These are phyloP conservation scores for Microbotryum saponariae DNA, from an alignment of 1,284 basidiomycete genomes.

Conservation along the genomic window DNA sequence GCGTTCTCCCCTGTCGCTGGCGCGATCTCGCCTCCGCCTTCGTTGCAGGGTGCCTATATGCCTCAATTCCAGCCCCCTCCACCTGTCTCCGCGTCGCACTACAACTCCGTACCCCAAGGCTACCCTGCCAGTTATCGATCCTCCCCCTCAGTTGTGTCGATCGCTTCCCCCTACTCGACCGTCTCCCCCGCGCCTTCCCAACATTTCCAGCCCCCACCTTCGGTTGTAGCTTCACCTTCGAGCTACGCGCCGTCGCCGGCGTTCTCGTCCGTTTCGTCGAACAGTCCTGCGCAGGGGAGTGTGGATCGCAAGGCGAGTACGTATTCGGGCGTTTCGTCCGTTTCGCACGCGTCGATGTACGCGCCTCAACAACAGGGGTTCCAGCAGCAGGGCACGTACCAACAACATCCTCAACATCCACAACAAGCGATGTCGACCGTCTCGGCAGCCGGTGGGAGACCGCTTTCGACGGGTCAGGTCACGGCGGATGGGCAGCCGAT, in stretches of 20 bases:
- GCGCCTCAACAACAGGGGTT: conserved; percentile 7
- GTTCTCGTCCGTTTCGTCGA: conserved; percentile 16
- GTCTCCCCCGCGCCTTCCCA: neutral
- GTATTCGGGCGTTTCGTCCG: conserved; percentile 24
- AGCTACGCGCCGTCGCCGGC: conserved; percentile 18
- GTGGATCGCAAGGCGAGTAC: conserved; percentile 18
- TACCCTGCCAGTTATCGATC: neutral
- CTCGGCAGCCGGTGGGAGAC: conserved; percentile 42
- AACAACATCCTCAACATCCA: conserved; percentile 11
- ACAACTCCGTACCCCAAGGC: neutral
- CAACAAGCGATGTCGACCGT: conserved; percentile 37
- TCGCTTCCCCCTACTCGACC: neutral
- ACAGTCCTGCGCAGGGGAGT: conserved; percentile 19
- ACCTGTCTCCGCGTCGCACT: neutral
- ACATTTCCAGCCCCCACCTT: neutral
- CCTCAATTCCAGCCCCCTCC: conserved; percentile 10
- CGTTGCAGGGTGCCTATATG: conserved; percentile 1
- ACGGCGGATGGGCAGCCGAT: conserved; percentile 70
- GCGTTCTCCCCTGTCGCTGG: neutral
- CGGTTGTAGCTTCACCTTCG: conserved; percentile 35
- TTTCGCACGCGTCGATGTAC: conserved; percentile 16
- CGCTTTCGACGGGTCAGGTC: conserved; percentile 55
- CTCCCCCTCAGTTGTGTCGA: neutral
- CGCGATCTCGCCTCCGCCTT: neutral
- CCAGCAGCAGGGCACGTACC: conserved; percentile 23